Evolutionary conservation across 495 filamentous ascomycete genomes (phyloP), one percentile per base, ranked within the genome.

Genomic region (Xylaria acuta): DNA sequence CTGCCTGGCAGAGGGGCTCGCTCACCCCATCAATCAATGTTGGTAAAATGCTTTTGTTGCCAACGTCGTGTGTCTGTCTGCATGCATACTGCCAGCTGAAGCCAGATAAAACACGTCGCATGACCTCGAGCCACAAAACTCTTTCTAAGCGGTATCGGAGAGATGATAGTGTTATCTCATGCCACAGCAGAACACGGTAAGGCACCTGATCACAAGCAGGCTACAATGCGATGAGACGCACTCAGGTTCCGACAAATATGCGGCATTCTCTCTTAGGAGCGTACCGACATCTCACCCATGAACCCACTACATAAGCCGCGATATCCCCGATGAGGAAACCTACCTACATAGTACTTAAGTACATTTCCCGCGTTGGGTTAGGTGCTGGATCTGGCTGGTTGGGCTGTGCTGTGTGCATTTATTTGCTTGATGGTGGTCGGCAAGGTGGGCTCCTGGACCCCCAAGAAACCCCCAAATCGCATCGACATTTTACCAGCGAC

Each of bases 351-450:
- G n/a, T n/a, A n/a, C n/a, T n/a, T n/a, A n/a, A n/a, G n/a, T 43
- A 11, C 38, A 27, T 25, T 27, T 25, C 38, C 43, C 12, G 60
- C n/a, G 60, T 27, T 41, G n/a, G 60, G 60, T 30, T 5, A 18
- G 22, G 20, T 27, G 38, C 11, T 27, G 22, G 22, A 43, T 63
- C 22, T 63, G 32, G 11, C 32, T 18, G 2, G 34, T 60, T 60
- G 58, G 58, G 20, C 18, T 59, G 27, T 36, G 54, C 54, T 59
- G 30, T 54, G 53, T n/a, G 14, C 54, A 58, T 58, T 34, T 56
- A n/a, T n/a, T n/a, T n/a, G 14, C 20, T 60, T 40, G 34, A 41
- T 20, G 2, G 8, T 1, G 34, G 36, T n/a, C 5, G 32, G 8
- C 58, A 62, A 12, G 2, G 36, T 40, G 14, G 36, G 20, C 18